These are phyloP conservation scores for Akebia trifoliata DNA, from an alignment of 164 flowering plant genomes.

Conservation along the genomic window DNA sequence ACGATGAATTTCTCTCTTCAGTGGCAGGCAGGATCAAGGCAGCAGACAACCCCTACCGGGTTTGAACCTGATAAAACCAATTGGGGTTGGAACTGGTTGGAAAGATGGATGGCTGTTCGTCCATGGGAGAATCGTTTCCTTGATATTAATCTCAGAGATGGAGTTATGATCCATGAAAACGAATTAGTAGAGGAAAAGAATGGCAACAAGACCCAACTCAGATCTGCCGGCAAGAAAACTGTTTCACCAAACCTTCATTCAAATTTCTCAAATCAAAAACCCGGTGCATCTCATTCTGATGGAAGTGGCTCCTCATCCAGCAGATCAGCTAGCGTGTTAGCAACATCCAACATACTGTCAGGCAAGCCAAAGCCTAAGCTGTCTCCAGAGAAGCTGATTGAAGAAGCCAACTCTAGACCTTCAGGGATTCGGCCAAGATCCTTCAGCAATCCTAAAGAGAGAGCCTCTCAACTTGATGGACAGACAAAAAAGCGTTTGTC, in stretches of 20 bases:
- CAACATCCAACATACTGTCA: conserved; percentile 25
- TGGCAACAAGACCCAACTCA: conserved; percentile 30
- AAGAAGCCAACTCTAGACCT: conserved; percentile 48
- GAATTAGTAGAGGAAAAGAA: conserved; percentile 40
- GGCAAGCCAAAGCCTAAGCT: conserved; percentile 48
- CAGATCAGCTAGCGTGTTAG: conserved; percentile 40
- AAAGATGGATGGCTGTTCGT: conserved; percentile 99
- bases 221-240: conserved; percentile 44
- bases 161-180: conserved; percentile 49
- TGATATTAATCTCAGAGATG: conserved; percentile 71
- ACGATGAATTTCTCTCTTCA: conserved; percentile 24
- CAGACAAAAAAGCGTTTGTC: conserved; percentile 68
- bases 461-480: conserved; percentile 39
- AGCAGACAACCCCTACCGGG: conserved; percentile 47
- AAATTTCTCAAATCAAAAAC: conserved; percentile 39
- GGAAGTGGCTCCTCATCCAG: conserved; percentile 62
- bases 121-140: conserved; percentile 97
- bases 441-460: conserved; percentile 82
- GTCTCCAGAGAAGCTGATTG: conserved; percentile 33
- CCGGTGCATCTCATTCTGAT: conserved; percentile 59
- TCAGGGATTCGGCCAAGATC: conserved; percentile 42
- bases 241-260: conserved; percentile 28
- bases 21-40: conserved; percentile 98
- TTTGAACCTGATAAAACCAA: conserved; percentile 94
- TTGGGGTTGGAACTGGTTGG: conserved; percentile 99